A percentile compares a stretch with the other conserved stretches of the same genome.
These are phyloP conservation scores for Leucosporidium yakuticum DNA, from an alignment of 768 basidiomycete genomes.

Conservation along the genomic window DNA sequence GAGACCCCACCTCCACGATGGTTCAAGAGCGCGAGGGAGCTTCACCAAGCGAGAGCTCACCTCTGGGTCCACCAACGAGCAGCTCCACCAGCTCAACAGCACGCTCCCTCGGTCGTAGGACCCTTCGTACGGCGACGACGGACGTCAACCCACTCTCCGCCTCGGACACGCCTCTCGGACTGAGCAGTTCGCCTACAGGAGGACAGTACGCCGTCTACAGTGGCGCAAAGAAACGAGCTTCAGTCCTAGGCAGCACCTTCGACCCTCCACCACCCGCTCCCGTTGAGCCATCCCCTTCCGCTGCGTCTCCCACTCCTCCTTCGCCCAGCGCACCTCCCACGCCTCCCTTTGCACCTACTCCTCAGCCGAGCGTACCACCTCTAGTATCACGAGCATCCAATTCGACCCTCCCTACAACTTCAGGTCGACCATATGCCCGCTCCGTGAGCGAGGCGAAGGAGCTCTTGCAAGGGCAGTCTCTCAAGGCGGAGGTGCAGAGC, in stretches of 20 bases:
- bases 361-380: slow-evolving; percentile 17
- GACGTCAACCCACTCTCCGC: neutral
- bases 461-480: slow-evolving; percentile 61
- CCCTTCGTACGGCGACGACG: too few species aligned
- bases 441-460: slow-evolving; percentile 28
- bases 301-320: neutral
- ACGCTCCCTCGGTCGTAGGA: too few species aligned
- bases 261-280: neutral
- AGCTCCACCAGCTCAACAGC: too few species aligned
- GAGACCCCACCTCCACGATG: too few species aligned
- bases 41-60: too few species aligned
- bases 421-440: slow-evolving; percentile 10
- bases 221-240: neutral
- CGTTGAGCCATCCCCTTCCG: neutral
- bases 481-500: slow-evolving; percentile 65
- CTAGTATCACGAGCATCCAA: slow-evolving; percentile 28
- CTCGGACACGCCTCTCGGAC: neutral
- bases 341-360: slow-evolving; percentile 7
- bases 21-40: too few species aligned
- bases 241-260: neutral
- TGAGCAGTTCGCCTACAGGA: neutral
- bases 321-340: slow-evolving; percentile 12
- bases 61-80: too few species aligned
- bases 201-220: neutral
- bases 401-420: slow-evolving; percentile 15